Percentiles rank a stretch among this genome's conserved stretches.
Evolutionary conservation across 768 basidiomycete species (phyloP).

Genomic region (Leccinellum rugosiceps): DNA sequence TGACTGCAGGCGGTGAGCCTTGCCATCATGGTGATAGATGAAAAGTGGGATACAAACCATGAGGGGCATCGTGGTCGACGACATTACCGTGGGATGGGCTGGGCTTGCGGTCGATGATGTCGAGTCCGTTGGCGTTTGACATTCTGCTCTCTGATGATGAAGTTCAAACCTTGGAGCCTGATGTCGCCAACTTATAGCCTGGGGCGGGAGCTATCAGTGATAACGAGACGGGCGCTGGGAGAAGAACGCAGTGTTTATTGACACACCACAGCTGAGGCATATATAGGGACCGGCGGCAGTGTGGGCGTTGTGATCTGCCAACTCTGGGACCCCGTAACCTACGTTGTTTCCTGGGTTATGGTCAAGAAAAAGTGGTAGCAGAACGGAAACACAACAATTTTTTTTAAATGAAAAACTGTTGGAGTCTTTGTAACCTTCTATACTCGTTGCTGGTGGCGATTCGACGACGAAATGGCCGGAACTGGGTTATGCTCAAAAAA

Average conservation of each 20-base stretch:
- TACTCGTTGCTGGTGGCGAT: too few species aligned
- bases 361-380: too few species aligned
- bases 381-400: too few species aligned
- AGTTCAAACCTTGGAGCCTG: not conserved
- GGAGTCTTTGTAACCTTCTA: too few species aligned
- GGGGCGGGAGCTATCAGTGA: not conserved
- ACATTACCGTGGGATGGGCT: conserved; percentile 52
- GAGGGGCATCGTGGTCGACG: conserved; percentile 66
- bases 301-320: too few species aligned
- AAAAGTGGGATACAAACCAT: conserved; percentile 43
- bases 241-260: not conserved
- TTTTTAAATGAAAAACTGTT: too few species aligned
- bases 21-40: not conserved
- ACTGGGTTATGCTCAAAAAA: too few species aligned
- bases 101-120: conserved; percentile 44
- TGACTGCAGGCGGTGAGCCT: conserved; percentile 44
- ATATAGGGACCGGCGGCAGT: not conserved
- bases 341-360: too few species aligned
- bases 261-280: not conserved
- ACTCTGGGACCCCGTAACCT: too few species aligned
- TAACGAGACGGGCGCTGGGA: not conserved
- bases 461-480: too few species aligned
- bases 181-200: conserved; percentile 16
- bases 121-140: conserved; percentile 24
- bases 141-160: conserved; percentile 9